Evolutionary conservation across 495 filamentous ascomycete genomes (phyloP), one percentile per base, ranked within the genome.

Genomic region (Talaromyces trachyspermus): DNA sequence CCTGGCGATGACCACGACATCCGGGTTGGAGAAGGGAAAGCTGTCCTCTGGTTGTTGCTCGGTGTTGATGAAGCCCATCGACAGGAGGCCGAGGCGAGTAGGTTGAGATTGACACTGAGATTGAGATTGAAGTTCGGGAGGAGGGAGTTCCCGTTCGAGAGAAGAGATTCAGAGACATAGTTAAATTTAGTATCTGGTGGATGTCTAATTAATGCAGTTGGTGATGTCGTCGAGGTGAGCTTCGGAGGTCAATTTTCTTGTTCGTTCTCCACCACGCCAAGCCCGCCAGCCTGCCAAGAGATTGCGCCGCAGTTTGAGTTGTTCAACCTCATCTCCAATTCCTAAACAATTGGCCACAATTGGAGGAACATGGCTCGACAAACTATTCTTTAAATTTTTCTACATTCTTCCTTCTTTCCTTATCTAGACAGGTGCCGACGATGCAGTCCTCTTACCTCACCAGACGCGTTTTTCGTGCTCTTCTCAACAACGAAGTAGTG

Each of bases 381-480:
- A n/a, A n/a, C n/a, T n/a, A n/a, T n/a, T n/a, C n/a, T n/a, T n/a
- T n/a, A n/a, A n/a, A n/a, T n/a, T n/a, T n/a, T n/a, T n/a, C n/a
- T n/a, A n/a, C n/a, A n/a, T n/a, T n/a, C n/a, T n/a, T n/a, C n/a
- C n/a, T n/a, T n/a, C n/a, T n/a, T n/a, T n/a, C n/a, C n/a, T n/a
- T n/a, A n/a, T n/a, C n/a, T n/a, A n/a, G n/a, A n/a, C n/a, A n/a
- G n/a, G n/a, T n/a, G n/a, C 53, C 57, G 64, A 56, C 63, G 51
- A 94, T 94, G 89, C 85, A 83, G 58, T 89, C 88, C 63, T 48
- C 45, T 11, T 84, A 88, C 58, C 77, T 95, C 54, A 82, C 86
- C 41, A 78, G 83, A 64, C 66, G 76, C 61, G 81, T 88, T 53
- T 86, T 89, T 60, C 76, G 77, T 47, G 77, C 78, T 53, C 72